These are phyloP conservation scores for Croton setiger DNA, from an alignment of 441 rosid genomes.

Conservation along the genomic window DNA sequence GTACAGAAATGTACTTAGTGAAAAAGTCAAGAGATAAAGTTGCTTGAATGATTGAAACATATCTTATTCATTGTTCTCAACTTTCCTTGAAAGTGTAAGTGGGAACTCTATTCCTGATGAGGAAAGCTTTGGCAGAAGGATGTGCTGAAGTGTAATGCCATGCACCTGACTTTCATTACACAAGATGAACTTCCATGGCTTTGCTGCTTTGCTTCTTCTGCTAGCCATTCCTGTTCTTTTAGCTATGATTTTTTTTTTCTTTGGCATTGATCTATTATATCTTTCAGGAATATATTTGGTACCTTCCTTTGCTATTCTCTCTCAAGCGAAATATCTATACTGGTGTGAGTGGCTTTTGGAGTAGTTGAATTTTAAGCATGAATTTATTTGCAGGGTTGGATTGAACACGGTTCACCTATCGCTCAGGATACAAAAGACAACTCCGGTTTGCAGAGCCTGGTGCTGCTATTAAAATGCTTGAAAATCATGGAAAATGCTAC, in stretches of 20 bases:
- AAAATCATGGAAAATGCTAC: conserved; percentile 99
- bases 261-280: no score
- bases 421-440: conserved; percentile 38
- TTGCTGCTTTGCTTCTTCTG: not conserved
- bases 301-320: not conserved
- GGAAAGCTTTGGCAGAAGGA: not conserved
- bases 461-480: conserved; percentile 72
- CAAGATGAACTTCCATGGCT: not conserved
- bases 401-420: conserved; percentile 28
- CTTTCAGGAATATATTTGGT: no score
- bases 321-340: not conserved
- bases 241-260: not conserved
- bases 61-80: not conserved
- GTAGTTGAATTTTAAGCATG: conserved; percentile 14
- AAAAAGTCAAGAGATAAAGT: not conserved
- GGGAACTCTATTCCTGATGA: conserved; percentile 4
- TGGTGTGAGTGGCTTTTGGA: conserved; percentile 11
- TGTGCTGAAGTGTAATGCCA: not conserved
- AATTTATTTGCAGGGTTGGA: conserved; percentile 58
- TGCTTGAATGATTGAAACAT: not conserved
- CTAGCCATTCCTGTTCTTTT: not conserved
- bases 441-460: conserved; percentile 42
- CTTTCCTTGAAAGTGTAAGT: not conserved
- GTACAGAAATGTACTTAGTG: conserved; percentile 1
- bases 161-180: not conserved